Conservation (phyloP, 2,329 filamentous ascomycete species). For the Verruconis gallopava region DNA sequence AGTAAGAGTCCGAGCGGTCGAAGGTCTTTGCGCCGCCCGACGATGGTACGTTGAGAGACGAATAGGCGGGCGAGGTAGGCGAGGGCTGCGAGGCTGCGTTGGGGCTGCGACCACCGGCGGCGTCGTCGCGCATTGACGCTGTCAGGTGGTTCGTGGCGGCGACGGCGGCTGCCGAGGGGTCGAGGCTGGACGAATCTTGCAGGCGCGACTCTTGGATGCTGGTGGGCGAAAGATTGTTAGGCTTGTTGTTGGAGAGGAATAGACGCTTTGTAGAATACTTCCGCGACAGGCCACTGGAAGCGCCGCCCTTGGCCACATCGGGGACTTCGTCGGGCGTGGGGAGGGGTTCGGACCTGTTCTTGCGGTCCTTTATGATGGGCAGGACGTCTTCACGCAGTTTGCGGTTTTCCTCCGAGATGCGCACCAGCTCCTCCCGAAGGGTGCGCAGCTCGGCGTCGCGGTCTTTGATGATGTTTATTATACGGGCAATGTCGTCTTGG, state of each 20-base stretch:
- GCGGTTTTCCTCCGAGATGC: slow-evolving; percentile 64
- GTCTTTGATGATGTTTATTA: slow-evolving; percentile 78
- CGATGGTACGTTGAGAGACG: slow-evolving; percentile 11
- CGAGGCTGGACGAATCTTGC: slow-evolving; percentile 30
- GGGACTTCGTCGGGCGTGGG: slow-evolving; percentile 38
- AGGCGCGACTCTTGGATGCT: slow-evolving; percentile 30
- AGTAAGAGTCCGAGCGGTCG: slow-evolving; percentile 5
- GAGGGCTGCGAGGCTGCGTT: slow-evolving; percentile 28
- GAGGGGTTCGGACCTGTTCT: slow-evolving; percentile 81
- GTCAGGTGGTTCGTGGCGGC: slow-evolving; percentile 38
- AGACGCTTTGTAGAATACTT: slow-evolving; percentile 42
- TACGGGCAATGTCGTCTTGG: slow-evolving; percentile 79
- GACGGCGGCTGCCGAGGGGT: slow-evolving; percentile 38
- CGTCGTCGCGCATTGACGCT: slow-evolving; percentile 28
- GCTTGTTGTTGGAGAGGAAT: slow-evolving; percentile 31
- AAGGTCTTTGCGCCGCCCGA: slow-evolving; percentile 11
- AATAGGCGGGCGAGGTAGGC: slow-evolving; percentile 37
- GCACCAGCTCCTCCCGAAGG: slow-evolving; percentile 43
- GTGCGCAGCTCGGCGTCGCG: slow-evolving; percentile 76
- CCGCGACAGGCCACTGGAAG: slow-evolving; percentile 34
- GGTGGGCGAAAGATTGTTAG: slow-evolving; percentile 39
- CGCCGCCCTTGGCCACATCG: slow-evolving; percentile 22
- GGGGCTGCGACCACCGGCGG: slow-evolving; percentile 8
- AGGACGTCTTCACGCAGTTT: slow-evolving; percentile 83
- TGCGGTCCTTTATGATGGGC: slow-evolving; percentile 77